Evolutionary conservation across 345 rosid species (phyloP), one percentile per base, ranked within the genome.

Genomic region (Ceriops decandra): DNA sequence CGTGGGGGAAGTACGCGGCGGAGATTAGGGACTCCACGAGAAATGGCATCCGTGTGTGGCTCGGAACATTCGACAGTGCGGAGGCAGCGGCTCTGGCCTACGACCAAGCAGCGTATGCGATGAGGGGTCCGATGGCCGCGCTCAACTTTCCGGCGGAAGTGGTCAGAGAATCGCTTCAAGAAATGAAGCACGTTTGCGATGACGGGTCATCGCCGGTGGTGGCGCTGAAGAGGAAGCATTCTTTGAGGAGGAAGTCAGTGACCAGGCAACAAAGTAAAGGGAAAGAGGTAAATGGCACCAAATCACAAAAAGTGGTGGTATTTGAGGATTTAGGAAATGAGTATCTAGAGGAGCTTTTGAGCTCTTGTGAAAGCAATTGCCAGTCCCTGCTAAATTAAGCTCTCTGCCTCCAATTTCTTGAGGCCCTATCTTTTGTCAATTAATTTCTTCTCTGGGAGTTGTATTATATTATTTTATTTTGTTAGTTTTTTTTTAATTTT

Each of bases 1-100:
- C 86, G 7, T 82, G 86, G 86, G 86, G 86, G 47, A 82, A 82
- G 62, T 82, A 71, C 57, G 86, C 86, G 46, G 86, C 86, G 38
- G 86, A 82, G 75, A 82, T 82, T 0, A 67, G 86, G 66, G 83
- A 82, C 67, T 79, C 83, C 9, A 79, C 81, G 6, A 69, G 83
- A 63, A 74, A 80, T 28, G 86, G 86, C 15, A 36, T 80, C 20
- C 60, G 86, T 63, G 82, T 82, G 22, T 82, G 86, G 86, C 77
- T 82, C 5, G 86, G 86, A 26, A 82, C 86, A 17, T 82, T 82
- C 27, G 80, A 77, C 22, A 79, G 74, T 27, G 78, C 86, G 5
- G 86, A 82, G 67, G 86, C 79, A 4, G 86, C 86, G 0, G 86
- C 86, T 33, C 49, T 80, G 52, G 86, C 83, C 0, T 82, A 82